Evolutionary conservation across 441 rosid species (phyloP).

Genomic region (Euphorbia schlechtendalii): DNA sequence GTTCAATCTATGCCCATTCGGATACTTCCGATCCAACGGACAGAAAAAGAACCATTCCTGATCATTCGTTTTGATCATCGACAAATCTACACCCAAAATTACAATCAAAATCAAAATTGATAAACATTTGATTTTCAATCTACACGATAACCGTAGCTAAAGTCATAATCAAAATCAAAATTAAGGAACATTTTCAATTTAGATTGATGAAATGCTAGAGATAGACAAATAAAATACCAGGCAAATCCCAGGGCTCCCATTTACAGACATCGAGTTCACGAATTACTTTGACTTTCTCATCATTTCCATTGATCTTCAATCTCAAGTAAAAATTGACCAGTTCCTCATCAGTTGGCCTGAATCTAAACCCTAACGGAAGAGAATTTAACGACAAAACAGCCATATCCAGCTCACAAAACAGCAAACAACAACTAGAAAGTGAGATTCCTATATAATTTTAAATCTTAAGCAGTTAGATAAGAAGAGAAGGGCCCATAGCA

Average conservation of each 20-base stretch:
- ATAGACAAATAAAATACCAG: constrained; percentile 30
- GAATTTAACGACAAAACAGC: constrained; percentile 19
- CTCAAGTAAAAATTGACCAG: constrained; percentile 49
- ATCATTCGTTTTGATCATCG: constrained; percentile 46
- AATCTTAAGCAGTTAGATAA: not conserved
- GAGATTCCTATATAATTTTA: constrained; percentile 4
- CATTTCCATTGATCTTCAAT: constrained; percentile 54
- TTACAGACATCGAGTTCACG: constrained; percentile 77
- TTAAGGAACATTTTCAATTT: not conserved
- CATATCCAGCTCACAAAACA: not conserved
- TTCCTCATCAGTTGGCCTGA: constrained; percentile 45
- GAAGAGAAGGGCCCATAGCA: not conserved
- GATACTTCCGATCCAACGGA: constrained; percentile 73
- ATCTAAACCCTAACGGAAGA: constrained; percentile 44
- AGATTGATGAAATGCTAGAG: not conserved
- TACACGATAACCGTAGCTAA: no score
- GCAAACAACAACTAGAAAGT: not conserved
- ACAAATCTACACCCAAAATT: constrained; percentile 32
- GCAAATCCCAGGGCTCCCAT: constrained; percentile 89
- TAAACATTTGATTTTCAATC: not conserved
- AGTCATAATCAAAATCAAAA: not conserved
- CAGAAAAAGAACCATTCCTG: constrained; percentile 91
- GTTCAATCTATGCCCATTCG: constrained; percentile 61
- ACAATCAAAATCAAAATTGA: not conserved
- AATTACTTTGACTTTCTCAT: constrained; percentile 43